Conservation (phyloP, 495 filamentous ascomycete genomes). For the Immersiella caudata region DNA sequence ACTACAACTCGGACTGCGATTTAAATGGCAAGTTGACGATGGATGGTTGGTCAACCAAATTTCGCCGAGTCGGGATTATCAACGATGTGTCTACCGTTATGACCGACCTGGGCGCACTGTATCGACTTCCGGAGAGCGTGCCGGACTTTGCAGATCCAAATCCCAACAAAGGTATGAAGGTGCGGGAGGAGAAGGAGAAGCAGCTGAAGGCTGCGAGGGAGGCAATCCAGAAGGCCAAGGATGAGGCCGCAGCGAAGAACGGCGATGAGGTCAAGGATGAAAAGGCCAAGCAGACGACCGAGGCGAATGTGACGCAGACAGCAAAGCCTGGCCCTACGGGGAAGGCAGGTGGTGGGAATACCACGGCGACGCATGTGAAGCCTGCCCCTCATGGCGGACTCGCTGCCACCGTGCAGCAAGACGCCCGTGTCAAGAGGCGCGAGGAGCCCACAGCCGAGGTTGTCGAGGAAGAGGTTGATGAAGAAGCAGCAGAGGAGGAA, state of each 20-base stretch:
- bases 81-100: constrained; percentile 54
- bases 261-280: not conserved
- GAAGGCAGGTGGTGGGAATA: not conserved
- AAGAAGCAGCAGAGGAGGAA: not conserved
- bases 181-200: constrained; percentile 19
- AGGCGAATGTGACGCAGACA: not conserved
- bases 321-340: not conserved
- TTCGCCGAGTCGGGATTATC: constrained; percentile 50
- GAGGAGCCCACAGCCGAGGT: not conserved
- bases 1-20: constrained; percentile 64
- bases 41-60: constrained; percentile 50
- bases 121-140: constrained; percentile 40
- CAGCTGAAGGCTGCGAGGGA: constrained; percentile 19
- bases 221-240: not conserved
- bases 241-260: not conserved
- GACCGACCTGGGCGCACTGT: constrained; percentile 49
- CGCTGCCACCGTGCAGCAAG: not conserved
- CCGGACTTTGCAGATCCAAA: constrained; percentile 47
- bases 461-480: not conserved
- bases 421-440: not conserved
- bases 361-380: not conserved
- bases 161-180: constrained; percentile 31
- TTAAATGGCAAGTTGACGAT: constrained; percentile 58
- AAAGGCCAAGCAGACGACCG: not conserved
- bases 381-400: not conserved